phyloP scores from a whole-genome alignment of 768 basidiomycete genomes.

The Macrolepiota albuminosa region DNA sequence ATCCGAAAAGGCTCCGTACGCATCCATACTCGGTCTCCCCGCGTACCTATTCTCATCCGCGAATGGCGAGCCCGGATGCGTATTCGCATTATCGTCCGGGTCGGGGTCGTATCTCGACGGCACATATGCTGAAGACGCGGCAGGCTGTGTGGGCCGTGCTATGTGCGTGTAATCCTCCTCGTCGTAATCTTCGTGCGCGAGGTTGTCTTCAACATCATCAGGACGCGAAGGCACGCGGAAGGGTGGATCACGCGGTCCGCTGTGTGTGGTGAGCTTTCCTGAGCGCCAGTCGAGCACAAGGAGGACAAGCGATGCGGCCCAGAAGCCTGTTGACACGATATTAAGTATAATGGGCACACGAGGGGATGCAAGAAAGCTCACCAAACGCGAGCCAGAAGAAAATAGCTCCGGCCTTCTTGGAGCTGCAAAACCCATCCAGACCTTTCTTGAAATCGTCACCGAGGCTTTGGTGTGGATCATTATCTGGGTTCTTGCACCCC shows the following conservation, averaged over 20 bases:
- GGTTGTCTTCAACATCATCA: conserved; percentile 43
- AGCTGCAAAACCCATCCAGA: conserved; percentile 81
- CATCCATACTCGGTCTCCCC: conserved; percentile 72
- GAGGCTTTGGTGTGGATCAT: conserved; percentile 71
- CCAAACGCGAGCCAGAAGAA: conserved; percentile 88
- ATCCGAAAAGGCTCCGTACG: conserved; percentile 89
- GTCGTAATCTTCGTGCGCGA: conserved; percentile 21
- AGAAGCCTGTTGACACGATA: conserved; percentile 47
- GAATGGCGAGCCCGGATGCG: conserved; percentile 35
- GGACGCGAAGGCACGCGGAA: conserved; percentile 51
- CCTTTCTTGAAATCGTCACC: conserved; percentile 64
- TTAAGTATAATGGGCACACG: neutral
- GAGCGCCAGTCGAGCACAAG: conserved; percentile 75
- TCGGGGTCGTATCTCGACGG: conserved; percentile 5
- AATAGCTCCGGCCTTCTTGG: conserved; percentile 85
- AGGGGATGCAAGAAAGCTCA: conserved; percentile 27
- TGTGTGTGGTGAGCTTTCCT: conserved; percentile 50
- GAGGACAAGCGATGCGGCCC: conserved; percentile 65
- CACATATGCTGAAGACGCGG: conserved; percentile 13
- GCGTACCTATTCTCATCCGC: conserved; percentile 40
- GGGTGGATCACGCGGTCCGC: conserved; percentile 61
- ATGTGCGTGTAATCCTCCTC: conserved; percentile 45
- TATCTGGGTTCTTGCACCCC: conserved; percentile 80
- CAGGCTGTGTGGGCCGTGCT: conserved; percentile 27
- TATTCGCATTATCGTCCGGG: neutral